Percentiles rank a stretch among this genome's conserved stretches.
Evolutionary conservation across 2,329 filamentous ascomycete species (phyloP).

Genomic region (Colletotrichum theobromicola): DNA sequence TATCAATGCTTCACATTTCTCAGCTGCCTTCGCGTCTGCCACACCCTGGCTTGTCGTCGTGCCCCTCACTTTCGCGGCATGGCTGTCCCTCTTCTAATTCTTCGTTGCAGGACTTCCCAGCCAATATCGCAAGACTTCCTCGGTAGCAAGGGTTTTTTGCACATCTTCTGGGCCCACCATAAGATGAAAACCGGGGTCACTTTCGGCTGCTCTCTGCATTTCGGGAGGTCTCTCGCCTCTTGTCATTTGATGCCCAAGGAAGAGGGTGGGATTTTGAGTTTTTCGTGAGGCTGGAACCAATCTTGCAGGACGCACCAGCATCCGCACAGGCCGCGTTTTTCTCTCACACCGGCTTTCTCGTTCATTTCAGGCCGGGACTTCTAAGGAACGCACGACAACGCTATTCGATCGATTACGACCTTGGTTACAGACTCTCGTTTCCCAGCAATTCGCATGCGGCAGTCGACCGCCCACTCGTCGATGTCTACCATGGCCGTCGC

Average conservation of each 20-base stretch:
- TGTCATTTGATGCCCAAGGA: slow-evolving; percentile 15
- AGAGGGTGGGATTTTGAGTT: slow-evolving; percentile 19
- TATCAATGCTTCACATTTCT: neutral
- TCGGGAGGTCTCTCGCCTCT: neutral
- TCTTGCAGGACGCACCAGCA: slow-evolving; percentile 2
- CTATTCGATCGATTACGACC: slow-evolving; percentile 10
- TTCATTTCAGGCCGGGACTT: neutral
- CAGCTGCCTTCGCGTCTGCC: neutral
- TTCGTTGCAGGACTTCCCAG: neutral
- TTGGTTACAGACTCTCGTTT: neutral
- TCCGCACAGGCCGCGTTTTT: neutral
- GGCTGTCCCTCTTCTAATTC: neutral
- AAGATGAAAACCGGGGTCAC: neutral
- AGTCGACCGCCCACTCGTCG: neutral
- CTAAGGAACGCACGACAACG: neutral
- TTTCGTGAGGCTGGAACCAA: slow-evolving; percentile 20
- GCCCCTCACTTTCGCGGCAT: neutral
- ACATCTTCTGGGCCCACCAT: neutral
- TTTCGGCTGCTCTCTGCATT: slow-evolving; percentile 15
- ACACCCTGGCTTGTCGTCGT: neutral
- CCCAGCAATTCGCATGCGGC: neutral
- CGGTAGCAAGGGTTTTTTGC: slow-evolving; percentile 4
- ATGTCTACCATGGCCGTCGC: neutral
- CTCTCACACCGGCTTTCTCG: neutral
- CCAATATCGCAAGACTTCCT: slow-evolving; percentile 5